Percentiles rank a stretch among this genome's conserved stretches.
These are phyloP conservation scores for Mortierella hygrophila DNA, from an alignment of 192 early-diverging fungal species.

Conservation along the genomic window DNA sequence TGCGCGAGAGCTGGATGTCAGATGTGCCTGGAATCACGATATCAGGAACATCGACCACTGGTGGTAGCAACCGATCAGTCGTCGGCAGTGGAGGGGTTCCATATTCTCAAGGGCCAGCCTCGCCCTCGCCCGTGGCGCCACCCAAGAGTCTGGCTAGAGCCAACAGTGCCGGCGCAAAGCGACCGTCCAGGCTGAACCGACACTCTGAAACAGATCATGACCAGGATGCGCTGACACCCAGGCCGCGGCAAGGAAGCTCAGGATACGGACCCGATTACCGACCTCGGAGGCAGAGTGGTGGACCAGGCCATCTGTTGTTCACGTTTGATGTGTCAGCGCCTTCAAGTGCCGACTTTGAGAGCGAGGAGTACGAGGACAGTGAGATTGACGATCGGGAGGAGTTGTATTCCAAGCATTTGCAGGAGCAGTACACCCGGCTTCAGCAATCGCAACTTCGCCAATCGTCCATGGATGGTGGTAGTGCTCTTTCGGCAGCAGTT, in stretches of 20 bases:
- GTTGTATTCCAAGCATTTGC: conserved; percentile 33
- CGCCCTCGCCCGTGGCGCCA: conserved; percentile 26
- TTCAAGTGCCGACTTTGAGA: conserved; percentile 29
- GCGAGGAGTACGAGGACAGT: conserved; percentile 53
- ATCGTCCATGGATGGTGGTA: conserved; percentile 2
- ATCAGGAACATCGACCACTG: neutral
- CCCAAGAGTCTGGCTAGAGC: conserved; percentile 46
- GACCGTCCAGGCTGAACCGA: conserved; percentile 30
- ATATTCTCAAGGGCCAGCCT: neutral
- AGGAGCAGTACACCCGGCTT: conserved; percentile 38
- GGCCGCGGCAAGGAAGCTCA: conserved; percentile 10
- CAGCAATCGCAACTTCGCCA: conserved; percentile 34
- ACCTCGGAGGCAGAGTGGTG: conserved; percentile 48
- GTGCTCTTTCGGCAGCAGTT: neutral
- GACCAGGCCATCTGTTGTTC: conserved; percentile 37
- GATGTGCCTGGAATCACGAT: conserved; percentile 33
- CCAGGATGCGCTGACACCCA: conserved; percentile 40
- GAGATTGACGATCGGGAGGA: conserved; percentile 27
- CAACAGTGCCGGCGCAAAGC: conserved; percentile 30
- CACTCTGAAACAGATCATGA: conserved; percentile 14
- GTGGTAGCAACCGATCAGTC: neutral
- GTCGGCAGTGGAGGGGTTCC: neutral
- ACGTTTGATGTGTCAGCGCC: conserved; percentile 16
- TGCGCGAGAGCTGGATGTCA: conserved; percentile 51
- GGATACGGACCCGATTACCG: conserved; percentile 40